A percentile compares a stretch with the other conserved stretches of the same genome.
These are phyloP conservation scores for Aspergillus quadricinctus DNA, from an alignment of 2,329 filamentous ascomycete species.

Conservation along the genomic window DNA sequence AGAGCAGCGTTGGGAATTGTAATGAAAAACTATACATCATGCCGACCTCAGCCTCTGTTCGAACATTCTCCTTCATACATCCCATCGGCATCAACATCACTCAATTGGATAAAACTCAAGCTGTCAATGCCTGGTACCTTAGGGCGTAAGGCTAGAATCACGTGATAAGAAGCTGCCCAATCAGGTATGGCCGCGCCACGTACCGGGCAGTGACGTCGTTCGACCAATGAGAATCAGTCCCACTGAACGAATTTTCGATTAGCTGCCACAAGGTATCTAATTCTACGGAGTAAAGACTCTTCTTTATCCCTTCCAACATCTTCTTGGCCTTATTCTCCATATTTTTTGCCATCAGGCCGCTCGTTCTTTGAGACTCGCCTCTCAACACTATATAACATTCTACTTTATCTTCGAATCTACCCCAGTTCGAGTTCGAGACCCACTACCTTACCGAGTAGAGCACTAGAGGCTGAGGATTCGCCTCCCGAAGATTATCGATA, in stretches of 20 bases:
- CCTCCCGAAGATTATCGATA: slow-evolving; percentile 34
- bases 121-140: slow-evolving; percentile 5
- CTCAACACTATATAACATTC: background rate
- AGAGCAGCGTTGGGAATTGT: background rate
- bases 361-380: background rate
- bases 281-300: slow-evolving; percentile 2
- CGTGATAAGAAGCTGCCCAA: slow-evolving; percentile 18
- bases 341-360: background rate
- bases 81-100: background rate
- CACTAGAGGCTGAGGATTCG: background rate
- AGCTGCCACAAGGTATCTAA: background rate
- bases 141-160: slow-evolving; percentile 10
- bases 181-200: slow-evolving; percentile 18
- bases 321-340: slow-evolving; percentile 3
- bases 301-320: slow-evolving; percentile 7
- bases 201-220: slow-evolving; percentile 23
- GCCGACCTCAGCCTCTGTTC: too few species aligned
- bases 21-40: background rate
- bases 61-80: too few species aligned
- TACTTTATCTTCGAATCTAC: slow-evolving; percentile 1
- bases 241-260: slow-evolving; percentile 26
- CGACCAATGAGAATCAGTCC: slow-evolving; percentile 22
- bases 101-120: background rate
- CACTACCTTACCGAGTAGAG: background rate
- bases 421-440: background rate